Evolutionary conservation across 352 stramenopile genomes (phyloP), one percentile per base, ranked within the genome.

Genomic region (Pythium rhizo-oryzae): DNA sequence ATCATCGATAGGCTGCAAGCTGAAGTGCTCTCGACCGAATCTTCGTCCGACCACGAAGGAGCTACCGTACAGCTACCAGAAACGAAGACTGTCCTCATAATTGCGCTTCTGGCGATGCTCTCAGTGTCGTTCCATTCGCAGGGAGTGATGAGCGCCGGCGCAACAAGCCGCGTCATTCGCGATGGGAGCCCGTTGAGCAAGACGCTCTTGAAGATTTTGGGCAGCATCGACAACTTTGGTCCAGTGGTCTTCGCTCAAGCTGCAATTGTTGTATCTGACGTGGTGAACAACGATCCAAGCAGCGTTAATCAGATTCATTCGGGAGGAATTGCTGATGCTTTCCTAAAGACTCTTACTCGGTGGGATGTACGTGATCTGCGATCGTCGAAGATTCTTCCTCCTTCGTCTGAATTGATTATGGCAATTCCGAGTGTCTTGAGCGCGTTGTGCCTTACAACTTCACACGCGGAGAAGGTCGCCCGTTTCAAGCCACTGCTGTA

Each of bases 221-320:
- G 85, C 16, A 90, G 98, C 76, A 80, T 98, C 44, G 82, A 97
- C 64, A 71, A 82, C 6, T 99, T 98, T 68, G 96, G 97, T 16
- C 91, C 96, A 4, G 84, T 96, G n/a, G 71, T 99, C 37, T 97
- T 97, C 58, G 91, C 95, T 24, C 87, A 99, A 60, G 79, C 94
- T 13, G 79, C 87, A 5, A 97, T 97, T 23, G 80, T 99, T 37
- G 80, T 99, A 35, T 93, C 90, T 12, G 96, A 99, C 79, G 84
- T 99, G n/a, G 97, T 99, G 79, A 99, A 99, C 80, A 97, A 96
- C 46, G 96, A 99, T 78, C 97, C 81, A 72, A 98, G 81, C 67
- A 94, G 97, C 71, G 92, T 99, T 46, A 92, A 98, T 75, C 85
- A 98, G 74, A 89, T 99, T 8, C 94, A 99, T 71, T 77, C 89